Evolutionary conservation across 225 moss, liverwort and hornwort genomes (phyloP).

Genomic region (Bryum argenteum): DNA sequence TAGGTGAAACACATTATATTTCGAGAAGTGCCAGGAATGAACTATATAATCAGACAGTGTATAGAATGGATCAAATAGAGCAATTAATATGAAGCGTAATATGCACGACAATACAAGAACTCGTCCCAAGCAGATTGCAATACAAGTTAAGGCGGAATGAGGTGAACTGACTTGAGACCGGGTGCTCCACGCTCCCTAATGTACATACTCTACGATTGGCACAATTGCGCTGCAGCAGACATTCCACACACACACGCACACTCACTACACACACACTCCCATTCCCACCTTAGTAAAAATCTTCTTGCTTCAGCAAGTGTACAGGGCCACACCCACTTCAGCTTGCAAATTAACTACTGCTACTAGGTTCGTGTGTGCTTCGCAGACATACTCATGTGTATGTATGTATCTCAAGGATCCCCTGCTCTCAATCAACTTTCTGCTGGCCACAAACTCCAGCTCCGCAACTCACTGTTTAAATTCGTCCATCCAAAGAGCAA

Average conservation of each 20-base stretch:
- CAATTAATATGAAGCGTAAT: constrained; percentile 22
- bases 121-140: constrained; percentile 46
- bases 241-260: constrained; percentile 53
- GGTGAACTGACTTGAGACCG: constrained; percentile 69
- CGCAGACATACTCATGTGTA: constrained; percentile 38
- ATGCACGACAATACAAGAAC: constrained; percentile 34
- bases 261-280: constrained; percentile 58
- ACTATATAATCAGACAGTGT: constrained; percentile 12
- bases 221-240: constrained; percentile 62
- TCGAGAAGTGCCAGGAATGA: not conserved
- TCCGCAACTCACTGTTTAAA: constrained; percentile 43
- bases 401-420: constrained; percentile 39
- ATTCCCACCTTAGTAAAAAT: constrained; percentile 64
- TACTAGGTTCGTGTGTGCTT: constrained; percentile 55
- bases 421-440: constrained; percentile 42
- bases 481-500: constrained; percentile 59
- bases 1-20: no score
- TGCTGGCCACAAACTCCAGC: constrained; percentile 63
- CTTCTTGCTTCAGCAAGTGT: constrained; percentile 60
- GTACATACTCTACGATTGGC: constrained; percentile 78
- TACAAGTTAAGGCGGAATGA: constrained; percentile 40
- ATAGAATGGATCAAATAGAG: not conserved
- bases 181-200: constrained; percentile 81
- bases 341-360: constrained; percentile 67
- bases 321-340: constrained; percentile 56